Percentiles rank a stretch among this genome's conserved stretches.
phyloP scores from a whole-genome alignment of 2,329 filamentous ascomycete species.

The Calonectria naviculata region DNA sequence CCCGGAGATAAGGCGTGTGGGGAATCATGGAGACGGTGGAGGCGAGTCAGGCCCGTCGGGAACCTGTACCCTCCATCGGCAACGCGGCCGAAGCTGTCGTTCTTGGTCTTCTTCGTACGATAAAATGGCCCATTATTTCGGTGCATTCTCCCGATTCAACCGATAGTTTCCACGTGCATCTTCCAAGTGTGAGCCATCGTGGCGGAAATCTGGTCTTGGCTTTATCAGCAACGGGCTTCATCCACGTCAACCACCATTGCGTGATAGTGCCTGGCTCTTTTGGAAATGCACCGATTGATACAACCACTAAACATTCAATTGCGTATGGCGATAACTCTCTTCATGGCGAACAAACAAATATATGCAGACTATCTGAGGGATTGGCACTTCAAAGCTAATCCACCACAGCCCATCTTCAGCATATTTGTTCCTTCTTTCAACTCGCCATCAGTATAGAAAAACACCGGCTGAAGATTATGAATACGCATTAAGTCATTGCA shows the following conservation, averaged over 20 bases:
- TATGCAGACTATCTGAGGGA: background rate
- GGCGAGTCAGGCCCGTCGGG: constrained; percentile 5
- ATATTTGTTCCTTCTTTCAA: background rate
- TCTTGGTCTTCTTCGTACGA: background rate
- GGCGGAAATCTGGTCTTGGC: background rate
- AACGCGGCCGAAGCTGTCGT: background rate
- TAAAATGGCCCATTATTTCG: background rate
- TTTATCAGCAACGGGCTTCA: background rate
- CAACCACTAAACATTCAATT: background rate
- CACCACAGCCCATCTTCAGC: background rate
- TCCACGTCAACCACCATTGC: background rate
- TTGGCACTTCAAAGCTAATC: background rate
- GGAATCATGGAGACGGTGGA: constrained; percentile 7
- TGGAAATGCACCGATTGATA: background rate
- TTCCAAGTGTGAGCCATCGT: background rate
- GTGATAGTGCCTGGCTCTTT: background rate
- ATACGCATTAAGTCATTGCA: background rate
- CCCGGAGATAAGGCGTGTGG: constrained; percentile 20
- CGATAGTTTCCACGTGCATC: background rate
- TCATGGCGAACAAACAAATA: background rate
- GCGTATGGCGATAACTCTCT: no score
- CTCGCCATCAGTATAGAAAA: background rate
- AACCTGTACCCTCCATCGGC: constrained; percentile 12
- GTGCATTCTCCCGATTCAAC: background rate
- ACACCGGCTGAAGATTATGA: background rate